These are phyloP conservation scores for Colletotrichum sp. DNA, from an alignment of 2,329 filamentous ascomycete species.

Conservation along the genomic window DNA sequence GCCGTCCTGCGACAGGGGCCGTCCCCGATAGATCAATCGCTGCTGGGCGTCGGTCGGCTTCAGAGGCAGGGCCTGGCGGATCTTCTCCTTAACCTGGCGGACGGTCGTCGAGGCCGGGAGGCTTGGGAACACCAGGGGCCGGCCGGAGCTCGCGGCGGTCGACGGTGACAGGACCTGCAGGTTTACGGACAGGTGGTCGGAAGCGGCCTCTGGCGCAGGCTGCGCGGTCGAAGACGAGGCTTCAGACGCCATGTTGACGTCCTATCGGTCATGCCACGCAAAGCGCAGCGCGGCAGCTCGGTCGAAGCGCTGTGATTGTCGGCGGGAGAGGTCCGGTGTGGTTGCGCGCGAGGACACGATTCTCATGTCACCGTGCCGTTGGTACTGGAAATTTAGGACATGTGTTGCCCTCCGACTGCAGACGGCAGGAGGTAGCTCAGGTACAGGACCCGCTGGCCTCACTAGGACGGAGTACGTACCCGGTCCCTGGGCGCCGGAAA, in stretches of 20 bases:
- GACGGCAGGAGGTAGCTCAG: not conserved
- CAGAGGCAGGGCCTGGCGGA: slow-evolving; percentile 54
- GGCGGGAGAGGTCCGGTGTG: not conserved
- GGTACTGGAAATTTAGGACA: slow-evolving; percentile 12
- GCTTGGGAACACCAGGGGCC: slow-evolving; percentile 53
- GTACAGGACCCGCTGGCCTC: slow-evolving; percentile 18
- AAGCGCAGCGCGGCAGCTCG: slow-evolving; percentile 14
- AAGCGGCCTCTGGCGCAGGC: slow-evolving; percentile 26
- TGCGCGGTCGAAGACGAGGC: slow-evolving; percentile 28
- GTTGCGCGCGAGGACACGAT: slow-evolving; percentile 1
- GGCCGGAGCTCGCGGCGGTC: slow-evolving; percentile 48
- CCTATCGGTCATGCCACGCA: slow-evolving; percentile 19
- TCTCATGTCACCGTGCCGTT: slow-evolving; percentile 14
- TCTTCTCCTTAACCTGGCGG: slow-evolving; percentile 61
- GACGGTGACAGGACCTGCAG: slow-evolving; percentile 66
- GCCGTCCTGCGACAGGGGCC: slow-evolving; percentile 56
- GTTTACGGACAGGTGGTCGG: slow-evolving; percentile 49
- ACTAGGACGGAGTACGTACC: slow-evolving; percentile 6
- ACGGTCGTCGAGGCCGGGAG: slow-evolving; percentile 58
- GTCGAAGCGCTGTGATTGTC: not conserved
- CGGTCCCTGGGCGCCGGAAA: slow-evolving; percentile 4
- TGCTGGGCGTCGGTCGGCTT: slow-evolving; percentile 60
- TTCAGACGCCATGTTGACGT: slow-evolving; percentile 43
- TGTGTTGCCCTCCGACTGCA: slow-evolving; percentile 18
- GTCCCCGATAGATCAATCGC: slow-evolving; percentile 65